Percentiles rank a stretch among this genome's conserved stretches.
phyloP scores from a whole-genome alignment of 495 filamentous ascomycete genomes.

The Neurospora sp. region DNA sequence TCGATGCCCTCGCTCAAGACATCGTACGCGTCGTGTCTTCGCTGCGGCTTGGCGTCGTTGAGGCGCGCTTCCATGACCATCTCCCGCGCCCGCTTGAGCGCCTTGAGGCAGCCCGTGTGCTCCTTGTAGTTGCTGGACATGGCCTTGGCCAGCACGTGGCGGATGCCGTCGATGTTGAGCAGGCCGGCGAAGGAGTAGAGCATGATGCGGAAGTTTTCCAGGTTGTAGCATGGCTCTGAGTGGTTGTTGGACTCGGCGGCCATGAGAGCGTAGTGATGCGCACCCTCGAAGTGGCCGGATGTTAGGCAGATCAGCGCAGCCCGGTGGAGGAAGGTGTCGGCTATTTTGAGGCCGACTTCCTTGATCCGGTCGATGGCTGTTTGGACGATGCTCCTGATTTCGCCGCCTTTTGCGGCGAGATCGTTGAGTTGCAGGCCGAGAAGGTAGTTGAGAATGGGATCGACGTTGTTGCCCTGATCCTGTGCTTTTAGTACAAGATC shows the following conservation, averaged over 20 bases:
- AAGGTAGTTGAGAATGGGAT: constrained; percentile 21
- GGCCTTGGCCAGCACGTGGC: constrained; percentile 19
- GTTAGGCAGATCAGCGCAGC: constrained; percentile 25
- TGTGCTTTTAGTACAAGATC: constrained; percentile 24
- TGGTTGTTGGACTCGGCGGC: constrained; percentile 20
- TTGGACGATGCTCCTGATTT: background rate
- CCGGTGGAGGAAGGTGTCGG: constrained; percentile 23
- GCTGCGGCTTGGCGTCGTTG: background rate
- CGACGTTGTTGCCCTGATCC: constrained; percentile 24
- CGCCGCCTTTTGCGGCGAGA: background rate
- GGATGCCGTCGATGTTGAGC: constrained; percentile 23
- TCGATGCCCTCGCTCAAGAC: constrained; percentile 9
- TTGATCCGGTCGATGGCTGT: constrained; percentile 8
- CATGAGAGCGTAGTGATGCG: constrained; percentile 22
- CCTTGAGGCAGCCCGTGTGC: constrained; percentile 14
- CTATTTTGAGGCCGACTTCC: constrained; percentile 13
- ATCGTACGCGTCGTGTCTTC: background rate
- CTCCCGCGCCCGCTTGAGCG: constrained; percentile 24
- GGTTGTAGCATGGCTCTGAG: constrained; percentile 22
- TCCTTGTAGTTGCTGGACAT: constrained; percentile 19
- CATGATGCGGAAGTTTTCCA: constrained; percentile 29
- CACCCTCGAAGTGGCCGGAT: constrained; percentile 18
- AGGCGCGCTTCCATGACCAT: constrained; percentile 2
- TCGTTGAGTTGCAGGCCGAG: constrained; percentile 13
- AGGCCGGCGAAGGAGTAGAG: constrained; percentile 28